phyloP scores from a whole-genome alignment of 805 yeast species.

The Lipomyces orientalis region DNA sequence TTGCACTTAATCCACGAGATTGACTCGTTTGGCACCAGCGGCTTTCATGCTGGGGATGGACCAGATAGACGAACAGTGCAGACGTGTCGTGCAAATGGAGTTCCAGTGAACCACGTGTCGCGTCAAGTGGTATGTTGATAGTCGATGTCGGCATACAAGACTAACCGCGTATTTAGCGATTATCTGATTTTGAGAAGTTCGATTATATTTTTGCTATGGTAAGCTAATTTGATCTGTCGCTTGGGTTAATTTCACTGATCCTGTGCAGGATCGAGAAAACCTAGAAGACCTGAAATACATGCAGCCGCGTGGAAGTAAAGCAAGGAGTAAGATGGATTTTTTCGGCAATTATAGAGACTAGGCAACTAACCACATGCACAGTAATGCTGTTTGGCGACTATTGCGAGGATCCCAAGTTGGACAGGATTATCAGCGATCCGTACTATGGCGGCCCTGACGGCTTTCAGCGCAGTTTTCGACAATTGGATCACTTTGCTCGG shows the following conservation, averaged over 20 bases:
- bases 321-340: slow-evolving; percentile 36
- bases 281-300: slow-evolving; percentile 50
- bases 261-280: slow-evolving; percentile 53
- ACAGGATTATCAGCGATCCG: slow-evolving; percentile 80
- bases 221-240: slow-evolving; percentile 55
- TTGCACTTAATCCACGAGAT: slow-evolving; percentile 41
- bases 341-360: slow-evolving; percentile 47
- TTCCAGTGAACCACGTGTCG: slow-evolving; percentile 75
- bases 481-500: slow-evolving; percentile 74
- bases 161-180: slow-evolving; percentile 60
- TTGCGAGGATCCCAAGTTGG: slow-evolving; percentile 58
- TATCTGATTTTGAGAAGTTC: slow-evolving; percentile 52
- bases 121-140: slow-evolving; percentile 64
- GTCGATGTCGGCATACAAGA: slow-evolving; percentile 28
- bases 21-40: slow-evolving; percentile 90
- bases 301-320: slow-evolving; percentile 49
- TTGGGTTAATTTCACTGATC: slow-evolving; percentile 38
- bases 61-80: slow-evolving; percentile 79
- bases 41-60: slow-evolving; percentile 78
- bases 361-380: slow-evolving; percentile 56
- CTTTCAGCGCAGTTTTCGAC: slow-evolving; percentile 78
- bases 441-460: slow-evolving; percentile 89
- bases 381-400: slow-evolving; percentile 82
- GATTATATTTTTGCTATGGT: slow-evolving; percentile 65
- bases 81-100: slow-evolving; percentile 72